Base-by-base conservation (phyloP, 1,284 basidiomycete genomes). In the Sanghuangporus baumii region DNA sequence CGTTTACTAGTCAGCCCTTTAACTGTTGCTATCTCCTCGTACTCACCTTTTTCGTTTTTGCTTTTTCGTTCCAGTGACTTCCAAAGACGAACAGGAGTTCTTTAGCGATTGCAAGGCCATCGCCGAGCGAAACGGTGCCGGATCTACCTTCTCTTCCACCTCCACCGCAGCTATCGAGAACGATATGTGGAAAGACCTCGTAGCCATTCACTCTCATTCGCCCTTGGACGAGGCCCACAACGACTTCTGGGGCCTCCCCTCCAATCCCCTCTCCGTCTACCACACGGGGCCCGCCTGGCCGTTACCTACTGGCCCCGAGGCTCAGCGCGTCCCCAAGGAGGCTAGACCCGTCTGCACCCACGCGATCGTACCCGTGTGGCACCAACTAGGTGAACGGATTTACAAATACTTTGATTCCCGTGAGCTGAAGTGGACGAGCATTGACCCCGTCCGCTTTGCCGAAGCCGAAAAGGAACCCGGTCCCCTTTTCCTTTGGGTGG, bases 401-500 rank as follows among this genome's bases (percentile, higher is more conserved):
- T 51, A 51, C 50, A 26, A 51, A 8, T 26, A 6, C 20, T 23
- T 51, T 11, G 50, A 51, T 23, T 51, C 50, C 18, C 47, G 51
- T 18, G 46, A 59, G 20, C 20, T 60, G 12, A 50, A 50, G n/a
- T 56, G 54, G 54, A 55, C 60, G 52, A 26, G 51, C 14, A 61
- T 61, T 20, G 60, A 61, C 52, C 5, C 20, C 34, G 54, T 61
- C 37, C 37, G 60, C 9, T 46, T 61, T 36, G 40, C 9, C 9
- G 23, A 41, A 7, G 60, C 20, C 36, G 43, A 47, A 36, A 18
- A 26, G 34, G 26, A 9, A 7, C 73, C 76, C 48, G 74, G 78
- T 65, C 78, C 77, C 6, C 71, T 77, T 66, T 72, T 78, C 0
- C 68, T 80, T 0, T 81, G 78, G 78, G 57, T 80, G 31, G 74